phyloP scores from a whole-genome alignment of 768 basidiomycete species.

The Trametes cingulata region DNA sequence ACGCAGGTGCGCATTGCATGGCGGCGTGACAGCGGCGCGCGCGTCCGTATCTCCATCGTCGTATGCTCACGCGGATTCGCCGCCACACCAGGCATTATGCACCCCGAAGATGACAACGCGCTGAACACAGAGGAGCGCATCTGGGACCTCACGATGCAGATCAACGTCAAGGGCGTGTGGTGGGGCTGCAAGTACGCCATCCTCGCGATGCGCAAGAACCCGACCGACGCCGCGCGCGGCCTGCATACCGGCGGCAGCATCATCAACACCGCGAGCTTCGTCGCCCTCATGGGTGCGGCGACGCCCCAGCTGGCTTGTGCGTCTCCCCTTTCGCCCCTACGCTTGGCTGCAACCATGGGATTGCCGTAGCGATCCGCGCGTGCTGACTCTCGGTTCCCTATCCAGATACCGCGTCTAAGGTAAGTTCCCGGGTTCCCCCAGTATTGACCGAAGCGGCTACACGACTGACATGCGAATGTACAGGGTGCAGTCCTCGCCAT shows the following conservation, averaged over 20 bases:
- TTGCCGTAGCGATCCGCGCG: not conserved
- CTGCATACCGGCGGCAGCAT: conserved; percentile 85
- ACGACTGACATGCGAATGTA: not conserved
- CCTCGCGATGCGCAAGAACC: conserved; percentile 92
- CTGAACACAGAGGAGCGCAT: conserved; percentile 95
- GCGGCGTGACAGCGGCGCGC: not conserved
- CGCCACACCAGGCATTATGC: conserved; percentile 83
- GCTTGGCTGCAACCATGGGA: not conserved
- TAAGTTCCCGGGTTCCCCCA: conserved; percentile 25
- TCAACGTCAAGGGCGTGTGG: conserved; percentile 99
- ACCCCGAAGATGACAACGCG: conserved; percentile 91
- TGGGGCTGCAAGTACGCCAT: conserved; percentile 99
- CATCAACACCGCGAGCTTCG: conserved; percentile 98
- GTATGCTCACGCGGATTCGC: not conserved
- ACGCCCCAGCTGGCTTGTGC: conserved; percentile 97
- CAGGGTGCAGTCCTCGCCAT: conserved; percentile 97
- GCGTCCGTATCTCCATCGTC: not conserved
- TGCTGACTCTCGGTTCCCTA: not conserved
- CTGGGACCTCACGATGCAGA: conserved; percentile 91
- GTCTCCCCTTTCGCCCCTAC: conserved; percentile 31
- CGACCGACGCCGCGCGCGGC: conserved; percentile 76
- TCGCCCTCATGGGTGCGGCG: conserved; percentile 92
- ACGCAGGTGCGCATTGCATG: conserved; percentile 59
- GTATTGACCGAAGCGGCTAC: not conserved
- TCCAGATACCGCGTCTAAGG: conserved; percentile 93